A percentile compares a stretch with the other conserved stretches of the same genome.
These are phyloP conservation scores for Yamadazyma taylorii DNA, from an alignment of 1,139 yeast genomes.

Conservation along the genomic window DNA sequence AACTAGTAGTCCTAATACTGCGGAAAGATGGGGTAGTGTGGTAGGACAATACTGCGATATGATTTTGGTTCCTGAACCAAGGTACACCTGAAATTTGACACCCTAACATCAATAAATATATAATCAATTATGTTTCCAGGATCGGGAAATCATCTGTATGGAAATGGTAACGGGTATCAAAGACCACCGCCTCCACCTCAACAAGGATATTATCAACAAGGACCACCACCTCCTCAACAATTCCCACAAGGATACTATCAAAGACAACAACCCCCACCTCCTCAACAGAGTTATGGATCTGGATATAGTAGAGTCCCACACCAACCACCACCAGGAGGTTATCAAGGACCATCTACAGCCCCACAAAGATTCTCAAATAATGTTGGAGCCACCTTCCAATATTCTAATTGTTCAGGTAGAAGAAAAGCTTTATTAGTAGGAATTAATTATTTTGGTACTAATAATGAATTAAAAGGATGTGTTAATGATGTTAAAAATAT, in stretches of 20 bases:
- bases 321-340: constrained; percentile 3
- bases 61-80: too few species aligned
- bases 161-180: constrained; percentile 7
- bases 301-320: constrained; percentile 4
- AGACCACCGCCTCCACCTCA: constrained; percentile 19
- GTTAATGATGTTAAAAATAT: constrained; percentile 78
- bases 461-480: constrained; percentile 75
- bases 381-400: constrained; percentile 49
- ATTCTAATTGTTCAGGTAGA: constrained; percentile 73
- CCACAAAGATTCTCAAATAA: constrained; percentile 36
- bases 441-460: constrained; percentile 80
- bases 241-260: constrained; percentile 8
- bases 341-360: constrained; percentile 26
- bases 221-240: constrained; percentile 17
- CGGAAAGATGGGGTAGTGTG: too few species aligned
- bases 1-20: not conserved
- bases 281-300: constrained; percentile 9
- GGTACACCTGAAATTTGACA: constrained; percentile 4
- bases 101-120: not conserved
- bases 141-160: constrained; percentile 24
- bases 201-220: constrained; percentile 11
- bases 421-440: constrained; percentile 86
- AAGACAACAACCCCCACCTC: constrained; percentile 19
- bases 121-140: constrained; percentile 36
- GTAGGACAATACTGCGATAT: too few species aligned